Percentiles rank a stretch among this genome's conserved stretches.
phyloP scores from a whole-genome alignment of 2,329 filamentous ascomycete genomes.

The Cadophora malorum region DNA sequence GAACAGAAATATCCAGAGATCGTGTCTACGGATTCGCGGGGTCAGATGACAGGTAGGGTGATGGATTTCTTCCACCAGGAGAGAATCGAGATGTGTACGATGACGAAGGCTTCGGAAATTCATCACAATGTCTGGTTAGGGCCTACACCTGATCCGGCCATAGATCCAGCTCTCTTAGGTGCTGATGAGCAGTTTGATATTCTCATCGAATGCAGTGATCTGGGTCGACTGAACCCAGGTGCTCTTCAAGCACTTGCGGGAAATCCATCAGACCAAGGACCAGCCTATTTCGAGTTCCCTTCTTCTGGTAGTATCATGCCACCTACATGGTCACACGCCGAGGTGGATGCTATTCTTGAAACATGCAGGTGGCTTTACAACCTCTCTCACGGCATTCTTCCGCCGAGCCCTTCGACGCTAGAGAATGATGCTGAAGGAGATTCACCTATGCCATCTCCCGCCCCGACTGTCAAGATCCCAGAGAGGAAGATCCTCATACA shows the following conservation, averaged over 20 bases:
- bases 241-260: slow-evolving; percentile 69
- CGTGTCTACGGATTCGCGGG: slow-evolving; percentile 76
- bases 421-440: slow-evolving; percentile 58
- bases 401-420: slow-evolving; percentile 34
- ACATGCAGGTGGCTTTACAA: slow-evolving; percentile 91
- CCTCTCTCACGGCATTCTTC: slow-evolving; percentile 70
- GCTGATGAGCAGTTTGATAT: slow-evolving; percentile 76
- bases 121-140: slow-evolving; percentile 90
- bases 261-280: slow-evolving; percentile 50
- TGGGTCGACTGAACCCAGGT: slow-evolving; percentile 76
- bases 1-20: slow-evolving; percentile 73
- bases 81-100: slow-evolving; percentile 87
- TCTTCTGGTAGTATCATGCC: slow-evolving; percentile 92
- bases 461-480: slow-evolving; percentile 40
- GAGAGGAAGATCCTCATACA: slow-evolving; percentile 80
- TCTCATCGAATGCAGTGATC: slow-evolving; percentile 86
- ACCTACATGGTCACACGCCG: slow-evolving; percentile 80
- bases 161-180: slow-evolving; percentile 48
- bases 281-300: slow-evolving; percentile 75
- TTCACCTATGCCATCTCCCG: slow-evolving; percentile 54
- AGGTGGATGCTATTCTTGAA: slow-evolving; percentile 83
- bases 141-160: slow-evolving; percentile 75
- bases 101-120: slow-evolving; percentile 91
- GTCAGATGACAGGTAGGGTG: slow-evolving; percentile 75
- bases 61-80: slow-evolving; percentile 92